Base-by-base conservation (phyloP, 768 basidiomycete species). In the Asterophora parasitica region DNA sequence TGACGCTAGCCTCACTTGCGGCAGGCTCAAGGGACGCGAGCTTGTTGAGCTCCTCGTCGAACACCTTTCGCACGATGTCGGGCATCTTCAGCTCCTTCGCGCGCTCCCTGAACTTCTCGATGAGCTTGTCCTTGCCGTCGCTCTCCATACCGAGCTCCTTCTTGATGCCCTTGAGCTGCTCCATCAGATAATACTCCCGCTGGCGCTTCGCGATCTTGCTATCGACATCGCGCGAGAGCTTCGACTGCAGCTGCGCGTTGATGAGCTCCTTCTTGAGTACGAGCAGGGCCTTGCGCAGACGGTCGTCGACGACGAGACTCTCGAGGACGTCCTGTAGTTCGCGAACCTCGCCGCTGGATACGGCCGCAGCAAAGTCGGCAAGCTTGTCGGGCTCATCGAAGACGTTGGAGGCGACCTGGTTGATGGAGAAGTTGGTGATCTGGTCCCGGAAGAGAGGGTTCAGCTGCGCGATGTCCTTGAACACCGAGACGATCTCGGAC, bases 391-490 rank as follows among this genome's bases (percentile, higher is more conserved):
- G 95, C 60, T 97, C 94, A 60, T 97, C 93, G 57, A 98, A 97
- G 46, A 96, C 88, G 67, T 92, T 96, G 7, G 87, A 79, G 1
- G 92, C 87, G 46, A 91, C 81, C 63, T 95, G 92, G 62, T 88
- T 87, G 66, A 95, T 92, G 12, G 88, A 88, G 66, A 96, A 96
- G 64, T 92, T 92, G 53, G 93, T 92, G 56, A 97, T 95, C 62
- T 97, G 94, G 71, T 97, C 95, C 35, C 94, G 88, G 84, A 98
- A 97, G 55, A 97, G 82, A 1, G 93, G 93, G 66, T 96, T 95
- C 35, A 97, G 78, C 64, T 94, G 91, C 0, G 94, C 94, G 50
- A 98, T 96, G 61, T 97, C 94, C 73, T 98, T 98, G 81, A 98
- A 97, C 32, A 94, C 92, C 37, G 88, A 86, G 55, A 98, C 88